A percentile compares a stretch with the other conserved stretches of the same genome.
phyloP scores from a whole-genome alignment of 257 asterid species.

The Nicotiana undulata region DNA sequence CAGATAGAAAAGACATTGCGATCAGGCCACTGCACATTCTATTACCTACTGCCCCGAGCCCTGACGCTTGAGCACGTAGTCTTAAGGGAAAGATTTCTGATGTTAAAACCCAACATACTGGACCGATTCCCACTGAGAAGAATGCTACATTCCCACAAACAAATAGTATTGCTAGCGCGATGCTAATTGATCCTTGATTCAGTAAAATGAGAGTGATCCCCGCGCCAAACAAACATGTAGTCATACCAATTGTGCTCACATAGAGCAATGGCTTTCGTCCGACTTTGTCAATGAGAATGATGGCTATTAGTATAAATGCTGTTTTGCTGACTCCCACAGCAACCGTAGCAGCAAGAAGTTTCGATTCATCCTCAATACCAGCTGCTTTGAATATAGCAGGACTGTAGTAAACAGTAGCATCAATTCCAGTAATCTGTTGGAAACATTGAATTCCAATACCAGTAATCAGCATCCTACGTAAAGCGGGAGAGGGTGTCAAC shows the following conservation, averaged over 20 bases:
- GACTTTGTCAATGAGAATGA: constrained; percentile 60
- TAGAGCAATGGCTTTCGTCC: constrained; percentile 89
- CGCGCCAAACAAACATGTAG: constrained; percentile 51
- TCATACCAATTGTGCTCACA: constrained; percentile 88
- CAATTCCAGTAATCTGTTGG: constrained; percentile 88
- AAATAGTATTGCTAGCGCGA: constrained; percentile 38
- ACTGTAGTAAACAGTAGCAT: constrained; percentile 89
- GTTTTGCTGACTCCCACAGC: constrained; percentile 87
- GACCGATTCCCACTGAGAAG: constrained; percentile 85
- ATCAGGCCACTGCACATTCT: constrained; percentile 82
- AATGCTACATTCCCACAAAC: constrained; percentile 88
- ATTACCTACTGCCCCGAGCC: constrained; percentile 88
- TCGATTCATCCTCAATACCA: constrained; percentile 52
- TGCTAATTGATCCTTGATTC: constrained; percentile 36
- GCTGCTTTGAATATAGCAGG: constrained; percentile 75
- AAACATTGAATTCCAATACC: constrained; percentile 90
- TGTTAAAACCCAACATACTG: constrained; percentile 87
- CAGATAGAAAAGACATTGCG: constrained; percentile 89
- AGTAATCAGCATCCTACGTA: constrained; percentile 58
- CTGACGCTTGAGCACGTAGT: constrained; percentile 87
- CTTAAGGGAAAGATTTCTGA: constrained; percentile 79
- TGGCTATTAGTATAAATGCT: constrained; percentile 56
- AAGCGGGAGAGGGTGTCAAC: constrained; percentile 60
- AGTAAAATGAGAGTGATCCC: constrained; percentile 41
- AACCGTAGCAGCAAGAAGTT: constrained; percentile 81